Evolutionary conservation across 2,329 filamentous ascomycete species (phyloP), one percentile per base, ranked within the genome.

Genomic region (Biscogniauxia sp.): DNA sequence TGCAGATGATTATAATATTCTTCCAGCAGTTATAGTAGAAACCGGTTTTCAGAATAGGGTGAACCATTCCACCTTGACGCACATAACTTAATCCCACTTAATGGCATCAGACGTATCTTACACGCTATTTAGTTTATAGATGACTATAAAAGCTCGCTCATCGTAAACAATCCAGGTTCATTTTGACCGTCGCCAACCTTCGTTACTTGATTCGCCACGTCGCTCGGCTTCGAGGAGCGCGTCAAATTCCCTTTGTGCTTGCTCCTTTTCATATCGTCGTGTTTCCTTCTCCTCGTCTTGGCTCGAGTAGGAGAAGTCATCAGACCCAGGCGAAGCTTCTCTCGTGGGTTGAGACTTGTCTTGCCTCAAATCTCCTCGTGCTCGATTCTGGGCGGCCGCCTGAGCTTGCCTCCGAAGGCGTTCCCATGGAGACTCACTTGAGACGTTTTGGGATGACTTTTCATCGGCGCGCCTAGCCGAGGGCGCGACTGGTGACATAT

Each of bases 221-320:
- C 70, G 64, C 58, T 84, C 82, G 15, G 74, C 72, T 51, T 84
- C 81, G 2, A 84, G 59, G 60, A 83, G 72, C 20, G 73, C 73
- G 61, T 84, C 82, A 64, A 84, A 84, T 28, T 84, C 80, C 60
- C 73, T 76, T 60, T 84, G 82, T 5, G 82, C 80, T 63, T 80
- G 75, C 8, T 75, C 75, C 67, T 77, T 82, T 51, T 75, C 75
- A 17, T 72, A 67, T 3, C 67, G 61, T 55, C 70, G 75, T 50
- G 74, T 74, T 59, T 75, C 64, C 59, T 68, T 75, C 20, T 79
- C 76, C 57, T 76, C 75, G 8, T 79, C 78, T 1, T 69, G 61
- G 3, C 65, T 63, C 3, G 74, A 72, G 60, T 75, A 81, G 0
- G 73, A 65, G 61, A 74, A 80, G 37, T 65, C 69, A 23, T 76